Percentiles rank a stretch among this genome's conserved stretches.
These are phyloP conservation scores for Eucalyptus victrix DNA, from an alignment of 345 rosid species.

Conservation along the genomic window DNA sequence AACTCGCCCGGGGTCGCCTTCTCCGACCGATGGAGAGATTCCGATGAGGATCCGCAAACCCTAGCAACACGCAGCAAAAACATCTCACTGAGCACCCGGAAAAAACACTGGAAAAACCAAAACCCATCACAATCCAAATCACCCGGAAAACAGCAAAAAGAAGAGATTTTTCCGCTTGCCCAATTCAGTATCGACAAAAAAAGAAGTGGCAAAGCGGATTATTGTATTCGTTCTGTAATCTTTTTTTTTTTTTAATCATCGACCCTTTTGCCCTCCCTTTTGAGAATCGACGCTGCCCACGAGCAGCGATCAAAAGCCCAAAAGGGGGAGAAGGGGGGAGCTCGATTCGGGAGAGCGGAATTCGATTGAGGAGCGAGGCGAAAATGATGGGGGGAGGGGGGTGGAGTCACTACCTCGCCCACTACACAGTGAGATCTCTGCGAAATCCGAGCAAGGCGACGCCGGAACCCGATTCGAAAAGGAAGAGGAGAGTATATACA, in stretches of 20 bases:
- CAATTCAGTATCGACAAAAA: neutral
- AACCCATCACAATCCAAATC: neutral
- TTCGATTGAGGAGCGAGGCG: neutral
- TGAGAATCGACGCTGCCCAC: neutral
- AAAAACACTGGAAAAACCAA: neutral
- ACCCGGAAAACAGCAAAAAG: neutral
- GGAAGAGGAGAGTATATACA: neutral
- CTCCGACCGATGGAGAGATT: neutral
- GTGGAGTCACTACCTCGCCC: neutral
- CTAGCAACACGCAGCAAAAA: neutral
- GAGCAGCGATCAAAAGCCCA: neutral
- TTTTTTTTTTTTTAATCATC: neutral
- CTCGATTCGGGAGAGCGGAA: neutral
- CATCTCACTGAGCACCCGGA: neutral
- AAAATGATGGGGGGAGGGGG: neutral
- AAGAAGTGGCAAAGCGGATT: neutral
- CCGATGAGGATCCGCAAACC: neutral
- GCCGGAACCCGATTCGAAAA: neutral
- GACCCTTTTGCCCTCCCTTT: neutral
- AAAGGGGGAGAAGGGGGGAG: neutral
- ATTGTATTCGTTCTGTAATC: neutral
- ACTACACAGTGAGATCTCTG: neutral
- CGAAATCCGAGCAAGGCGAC: neutral
- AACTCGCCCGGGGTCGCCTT: neutral
- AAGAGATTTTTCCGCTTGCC: neutral